Conservation (phyloP, 768 basidiomycete species). For the Suillus subalutaceus region DNA sequence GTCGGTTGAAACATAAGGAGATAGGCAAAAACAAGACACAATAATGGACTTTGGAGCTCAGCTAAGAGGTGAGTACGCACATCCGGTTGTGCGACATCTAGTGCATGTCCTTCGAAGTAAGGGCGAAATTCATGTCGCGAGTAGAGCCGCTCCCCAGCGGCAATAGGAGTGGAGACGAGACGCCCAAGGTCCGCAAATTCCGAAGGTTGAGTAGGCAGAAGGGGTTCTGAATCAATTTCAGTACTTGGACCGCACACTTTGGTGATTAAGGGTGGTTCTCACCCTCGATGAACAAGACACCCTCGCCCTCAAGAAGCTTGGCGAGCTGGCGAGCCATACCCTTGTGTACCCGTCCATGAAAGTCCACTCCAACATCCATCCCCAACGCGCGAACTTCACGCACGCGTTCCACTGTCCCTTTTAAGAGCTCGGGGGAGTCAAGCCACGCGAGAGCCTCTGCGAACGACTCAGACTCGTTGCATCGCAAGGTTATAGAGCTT, state of each 20-base stretch:
- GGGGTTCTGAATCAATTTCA: constrained; percentile 43
- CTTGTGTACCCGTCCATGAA: constrained; percentile 71
- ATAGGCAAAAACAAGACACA: not conserved
- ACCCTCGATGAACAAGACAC: constrained; percentile 70
- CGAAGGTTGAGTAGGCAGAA: constrained; percentile 60
- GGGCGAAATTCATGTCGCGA: constrained; percentile 65
- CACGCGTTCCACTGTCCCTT: constrained; percentile 55
- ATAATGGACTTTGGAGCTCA: not conserved
- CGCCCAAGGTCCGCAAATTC: constrained; percentile 63
- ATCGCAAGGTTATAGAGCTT: constrained; percentile 14
- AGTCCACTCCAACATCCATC: constrained; percentile 69
- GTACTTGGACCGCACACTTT: constrained; percentile 1
- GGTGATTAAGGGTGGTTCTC: not conserved
- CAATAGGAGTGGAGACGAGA: constrained; percentile 60
- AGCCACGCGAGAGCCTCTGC: constrained; percentile 51
- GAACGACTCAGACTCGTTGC: constrained; percentile 16
- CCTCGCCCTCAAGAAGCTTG: constrained; percentile 57
- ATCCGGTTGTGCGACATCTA: constrained; percentile 74
- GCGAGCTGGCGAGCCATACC: constrained; percentile 73
- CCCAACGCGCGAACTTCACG: constrained; percentile 53
- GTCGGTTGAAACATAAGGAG: not conserved
- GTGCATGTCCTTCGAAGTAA: constrained; percentile 62
- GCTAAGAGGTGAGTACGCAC: constrained; percentile 34
- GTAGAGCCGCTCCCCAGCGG: constrained; percentile 66
- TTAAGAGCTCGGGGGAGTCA: constrained; percentile 57